Evolutionary conservation across 306 rosid genomes (phyloP), one percentile per base, ranked within the genome.

Genomic region (Sophora flavescens): DNA sequence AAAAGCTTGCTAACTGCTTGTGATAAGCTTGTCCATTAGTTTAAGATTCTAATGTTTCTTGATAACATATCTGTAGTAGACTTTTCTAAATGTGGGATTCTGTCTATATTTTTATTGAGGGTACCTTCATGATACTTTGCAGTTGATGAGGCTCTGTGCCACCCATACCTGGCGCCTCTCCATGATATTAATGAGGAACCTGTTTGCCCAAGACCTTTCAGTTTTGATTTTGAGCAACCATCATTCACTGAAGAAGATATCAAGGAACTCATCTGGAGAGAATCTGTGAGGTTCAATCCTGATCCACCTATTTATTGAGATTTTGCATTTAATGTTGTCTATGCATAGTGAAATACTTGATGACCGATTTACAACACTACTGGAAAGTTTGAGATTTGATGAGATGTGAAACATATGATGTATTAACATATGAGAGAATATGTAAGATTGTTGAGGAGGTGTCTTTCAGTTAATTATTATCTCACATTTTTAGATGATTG

Each of bases 181-280:
- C 97, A 93, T 60, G 91, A 91, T 68, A 91, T 91, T 80, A 91
- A 88, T 2, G 98, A 84, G 88, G 97, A 94, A 77, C 96, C 96
- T 12, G 88, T 91, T 77, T 91, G 98, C 63, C 76, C 88, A 9
- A 83, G 82, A 84, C 91, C 91, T 75, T 94, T 91, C 87, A 84
- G 80, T 81, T 94, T 94, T 76, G 95, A 92, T 82, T 94, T 92
- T 70, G 98, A 94, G 95, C 91, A 90, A 42, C 96, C 98, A 0
- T 85, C 93, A 6, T 89, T 86, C 68, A 89, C 93, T 0, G 98
- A 94, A 86, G 91, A 90, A 79, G 91, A 91, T 63, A 90, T 94
- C 83, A 94, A 94, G 84, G 97, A 94, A 78, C 95, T 91, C 61
- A 88, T 94, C 75, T 94, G 98, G 98, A 89, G 91, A 83, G 98